Percentiles rank a stretch among this genome's conserved stretches.
Conservation (phyloP, 2,329 filamentous ascomycete species). For the Fusarium cyanostomum region DNA sequence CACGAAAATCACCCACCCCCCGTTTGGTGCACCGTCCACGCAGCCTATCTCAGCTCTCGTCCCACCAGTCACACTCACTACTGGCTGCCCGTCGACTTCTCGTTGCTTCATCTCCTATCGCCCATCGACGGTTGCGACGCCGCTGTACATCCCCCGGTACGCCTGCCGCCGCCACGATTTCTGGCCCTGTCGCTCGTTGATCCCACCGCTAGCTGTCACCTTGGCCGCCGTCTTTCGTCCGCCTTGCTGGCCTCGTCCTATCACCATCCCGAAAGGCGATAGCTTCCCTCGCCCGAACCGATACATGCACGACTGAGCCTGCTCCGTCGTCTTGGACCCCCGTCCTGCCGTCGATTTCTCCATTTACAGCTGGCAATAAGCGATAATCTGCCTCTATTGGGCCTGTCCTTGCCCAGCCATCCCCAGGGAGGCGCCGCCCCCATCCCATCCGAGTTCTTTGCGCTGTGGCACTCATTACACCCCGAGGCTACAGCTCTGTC, state of each 20-base stretch:
- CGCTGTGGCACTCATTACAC: slow-evolving; percentile 43
- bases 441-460: slow-evolving; percentile 35
- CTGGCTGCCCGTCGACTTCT: slow-evolving; percentile 33
- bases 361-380: slow-evolving; percentile 31
- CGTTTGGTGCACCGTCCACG: slow-evolving; percentile 38
- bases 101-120: slow-evolving; percentile 35
- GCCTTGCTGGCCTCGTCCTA: slow-evolving; percentile 31
- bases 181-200: slow-evolving; percentile 39
- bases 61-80: slow-evolving; percentile 42
- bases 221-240: slow-evolving; percentile 25
- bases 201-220: slow-evolving; percentile 34
- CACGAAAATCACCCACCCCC: slow-evolving; percentile 37
- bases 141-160: slow-evolving; percentile 38
- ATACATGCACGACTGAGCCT: slow-evolving; percentile 41
- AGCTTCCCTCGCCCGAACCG: slow-evolving; percentile 24
- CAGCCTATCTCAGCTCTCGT: slow-evolving; percentile 46
- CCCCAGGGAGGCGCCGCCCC: slow-evolving; percentile 40
- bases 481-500: slow-evolving; percentile 48
- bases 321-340: slow-evolving; percentile 14
- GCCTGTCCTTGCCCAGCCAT: slow-evolving; percentile 29
- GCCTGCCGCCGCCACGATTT: slow-evolving; percentile 41
- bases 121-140: slow-evolving; percentile 35
- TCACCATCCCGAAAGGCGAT: slow-evolving; percentile 28
- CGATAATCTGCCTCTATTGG: slow-evolving; percentile 32
- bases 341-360: slow-evolving; percentile 13